These are phyloP conservation scores for Nidularia pulvinata DNA, from an alignment of 768 basidiomycete species.

Conservation along the genomic window DNA sequence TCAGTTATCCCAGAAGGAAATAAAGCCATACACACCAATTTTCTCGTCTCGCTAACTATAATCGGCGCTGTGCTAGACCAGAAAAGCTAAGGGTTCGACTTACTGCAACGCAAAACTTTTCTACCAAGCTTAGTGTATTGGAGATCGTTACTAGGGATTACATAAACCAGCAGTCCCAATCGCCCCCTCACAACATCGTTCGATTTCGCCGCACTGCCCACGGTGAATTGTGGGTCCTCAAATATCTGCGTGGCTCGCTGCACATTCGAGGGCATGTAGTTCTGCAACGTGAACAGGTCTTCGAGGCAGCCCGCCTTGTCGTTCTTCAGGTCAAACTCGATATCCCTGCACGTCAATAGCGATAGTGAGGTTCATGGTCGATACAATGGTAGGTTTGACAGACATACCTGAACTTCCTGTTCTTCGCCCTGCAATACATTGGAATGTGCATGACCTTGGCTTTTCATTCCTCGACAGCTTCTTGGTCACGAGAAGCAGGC, in stretches of 20 bases:
- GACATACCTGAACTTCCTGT: slow-evolving; percentile 47
- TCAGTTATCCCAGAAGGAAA: slow-evolving; percentile 48
- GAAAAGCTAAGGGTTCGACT: slow-evolving; percentile 3
- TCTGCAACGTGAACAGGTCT: slow-evolving; percentile 11
- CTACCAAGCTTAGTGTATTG: slow-evolving; percentile 38
- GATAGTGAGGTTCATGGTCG: neutral
- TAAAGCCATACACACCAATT: slow-evolving; percentile 59
- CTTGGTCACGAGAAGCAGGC: slow-evolving; percentile 45
- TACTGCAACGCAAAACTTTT: slow-evolving; percentile 46
- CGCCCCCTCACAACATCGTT: slow-evolving; percentile 47
- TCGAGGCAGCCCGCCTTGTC: slow-evolving; percentile 44
- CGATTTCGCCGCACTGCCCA: slow-evolving; percentile 33
- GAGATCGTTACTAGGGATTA: slow-evolving; percentile 50
- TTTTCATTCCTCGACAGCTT: slow-evolving; percentile 47
- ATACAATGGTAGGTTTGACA: neutral
- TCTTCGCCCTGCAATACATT: slow-evolving; percentile 41
- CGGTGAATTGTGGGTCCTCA: slow-evolving; percentile 46
- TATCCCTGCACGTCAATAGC: slow-evolving; percentile 32
- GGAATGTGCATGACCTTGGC: slow-evolving; percentile 42
- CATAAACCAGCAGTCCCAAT: slow-evolving; percentile 57
- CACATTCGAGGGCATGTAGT: slow-evolving; percentile 22
- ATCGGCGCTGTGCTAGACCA: no score
- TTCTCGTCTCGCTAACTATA: slow-evolving; percentile 40
- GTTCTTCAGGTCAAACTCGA: slow-evolving; percentile 58
- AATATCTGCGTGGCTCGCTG: slow-evolving; percentile 45